Base-by-base conservation (phyloP, 768 basidiomycete species). In the Melanogaster broomeanus region DNA sequence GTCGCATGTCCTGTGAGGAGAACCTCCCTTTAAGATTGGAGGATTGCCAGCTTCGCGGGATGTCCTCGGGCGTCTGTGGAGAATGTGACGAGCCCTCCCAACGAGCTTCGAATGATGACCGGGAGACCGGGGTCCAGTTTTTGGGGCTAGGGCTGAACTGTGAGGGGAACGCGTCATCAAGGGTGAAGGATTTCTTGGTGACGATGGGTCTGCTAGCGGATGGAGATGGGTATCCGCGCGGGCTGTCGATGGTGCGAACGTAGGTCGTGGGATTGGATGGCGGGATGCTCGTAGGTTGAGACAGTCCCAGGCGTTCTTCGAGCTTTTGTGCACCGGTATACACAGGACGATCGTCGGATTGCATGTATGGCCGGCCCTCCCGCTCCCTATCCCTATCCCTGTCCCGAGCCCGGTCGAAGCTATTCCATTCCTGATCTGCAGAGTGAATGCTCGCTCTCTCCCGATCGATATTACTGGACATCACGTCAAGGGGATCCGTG, bases 161-260 rank as follows among this genome's bases (percentile, higher is more conserved):
- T 2, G 57, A 37, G 2, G 60, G 34, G 21, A 61, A 63, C 4
- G 49, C 10, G 21, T 68, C 62, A 3, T 70, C 70, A 43, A 59
- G 30, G 9, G 63, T 64, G 48, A 65, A 61, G 4, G 68, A 66
- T 31, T 47, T 55, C 43, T 66, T 72, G 49, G 49, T 59, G 41
- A 50, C 58, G 56, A 70, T 72, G 6, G 68, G 68, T 33, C 70
- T 54, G 37, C 64, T 70, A 12, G 70, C 67, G 4, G 68, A 66
- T 0, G 68, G 58, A 3, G 68, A 54, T 0, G 66, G 61, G 27
- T 65, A 54, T 3, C 53, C 42, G 12, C 63, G 61, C 2, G 66
- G 49, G 28, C 4, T 44, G 6, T 57, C 52, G 9, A 39, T 49
- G 15, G 53, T 18, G 3, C 61, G 60, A 6, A 55, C 9, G 37